Evolutionary conservation across 441 rosid genomes (phyloP), one percentile per base, ranked within the genome.

Genomic region (Populus hybrid): DNA sequence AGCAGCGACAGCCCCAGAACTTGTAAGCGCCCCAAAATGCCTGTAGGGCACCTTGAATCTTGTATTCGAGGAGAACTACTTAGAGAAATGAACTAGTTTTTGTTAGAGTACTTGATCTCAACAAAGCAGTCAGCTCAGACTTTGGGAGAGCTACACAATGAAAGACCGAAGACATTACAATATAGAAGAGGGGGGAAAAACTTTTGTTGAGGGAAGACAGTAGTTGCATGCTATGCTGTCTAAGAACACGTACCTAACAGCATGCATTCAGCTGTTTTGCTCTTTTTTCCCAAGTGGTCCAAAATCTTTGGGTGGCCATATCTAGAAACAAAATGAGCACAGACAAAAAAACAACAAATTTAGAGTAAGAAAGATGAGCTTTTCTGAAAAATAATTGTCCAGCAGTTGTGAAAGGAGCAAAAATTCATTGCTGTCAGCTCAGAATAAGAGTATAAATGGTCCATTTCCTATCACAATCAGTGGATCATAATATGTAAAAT

Each of bases 291-390:
- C 63, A 19, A 57, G n/a, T 2, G n/a, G 19, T 69, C 95, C 95
- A 80, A 89, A 86, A 79, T 86, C 88, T 81, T 82, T 81, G 35
- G 76, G 86, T 8, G 91, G 97, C 94, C 89, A 92, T 70, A 88
- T 79, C 95, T 92, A 73, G 53, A 46, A 77, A 65, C 16, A 82
- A 38, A 72, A 26, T 16, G 12, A 30, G 38, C 23, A 0, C 70
- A 40, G 46, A 65, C 50, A 28, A 64, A 34, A 36, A 34, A 36
- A 24, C 26, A 38, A 28, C 10, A 23, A 14, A 36, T 14, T 35
- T 11, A 36, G 4, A 7, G 24, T 38, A 63, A 5, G 21, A 53
- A 53, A 6, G 36, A 7, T 35, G 14, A 61, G 14, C 12, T 23
- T 34, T 30, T 4, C 6, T 6, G 14, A 7, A 69, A 50, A 65